phyloP scores from a whole-genome alignment of 192 early-diverging fungal species.

The Backusella liffmaniae region DNA sequence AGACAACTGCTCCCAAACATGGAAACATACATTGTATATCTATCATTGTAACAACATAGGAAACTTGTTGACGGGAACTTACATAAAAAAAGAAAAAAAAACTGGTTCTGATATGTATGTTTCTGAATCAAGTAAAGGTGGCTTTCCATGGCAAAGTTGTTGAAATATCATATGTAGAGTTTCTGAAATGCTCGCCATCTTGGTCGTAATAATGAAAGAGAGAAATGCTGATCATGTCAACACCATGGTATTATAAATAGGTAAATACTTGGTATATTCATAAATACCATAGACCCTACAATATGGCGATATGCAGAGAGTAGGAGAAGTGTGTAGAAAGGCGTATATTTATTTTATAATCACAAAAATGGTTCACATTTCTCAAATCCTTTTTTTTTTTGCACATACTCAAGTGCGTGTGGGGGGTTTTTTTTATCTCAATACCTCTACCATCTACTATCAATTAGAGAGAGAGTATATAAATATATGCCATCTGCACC shows the following conservation, averaged over 20 bases:
- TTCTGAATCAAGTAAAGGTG: too few relatives aligned
- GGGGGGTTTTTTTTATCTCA: background rate
- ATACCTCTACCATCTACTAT: background rate
- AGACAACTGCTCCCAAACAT: too few relatives aligned
- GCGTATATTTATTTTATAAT: background rate
- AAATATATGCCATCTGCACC: background rate
- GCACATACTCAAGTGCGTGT: background rate
- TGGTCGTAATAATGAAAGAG: background rate
- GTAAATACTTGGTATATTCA: background rate
- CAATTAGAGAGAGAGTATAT: background rate
- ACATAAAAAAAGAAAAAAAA: too few relatives aligned
- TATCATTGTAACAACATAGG: too few relatives aligned
- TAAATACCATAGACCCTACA: background rate
- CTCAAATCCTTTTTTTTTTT: background rate
- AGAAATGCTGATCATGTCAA: background rate
- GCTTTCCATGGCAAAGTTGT: too few relatives aligned
- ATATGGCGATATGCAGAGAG: background rate
- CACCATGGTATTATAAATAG: background rate
- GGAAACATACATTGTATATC: too few relatives aligned
- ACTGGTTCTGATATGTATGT: too few relatives aligned
- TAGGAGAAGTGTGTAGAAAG: background rate
- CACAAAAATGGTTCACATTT: background rate
- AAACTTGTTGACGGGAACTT: too few relatives aligned
- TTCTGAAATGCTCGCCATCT: background rate
- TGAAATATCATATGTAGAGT: too few relatives aligned